Evolutionary conservation across 2,329 filamentous ascomycete genomes (phyloP), one percentile per base, ranked within the genome.

Genomic region (Exophiala alcalophila): DNA sequence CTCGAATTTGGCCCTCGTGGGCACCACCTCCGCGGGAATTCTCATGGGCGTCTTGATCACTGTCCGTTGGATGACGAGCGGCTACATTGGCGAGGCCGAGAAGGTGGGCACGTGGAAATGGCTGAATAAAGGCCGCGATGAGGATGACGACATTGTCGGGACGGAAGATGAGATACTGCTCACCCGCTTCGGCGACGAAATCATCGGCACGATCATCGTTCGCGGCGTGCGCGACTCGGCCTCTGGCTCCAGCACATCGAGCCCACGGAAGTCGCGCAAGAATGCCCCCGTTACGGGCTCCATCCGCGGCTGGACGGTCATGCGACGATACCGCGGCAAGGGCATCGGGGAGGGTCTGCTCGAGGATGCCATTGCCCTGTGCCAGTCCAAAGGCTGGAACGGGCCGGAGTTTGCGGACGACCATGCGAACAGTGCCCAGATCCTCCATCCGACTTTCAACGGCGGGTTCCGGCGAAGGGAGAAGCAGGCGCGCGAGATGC

Each of bases 261-360:
- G 40, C 20, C 40, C 44, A 25, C 44, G 42, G 38, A 54, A 49
- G 31, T 32, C 40, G n/a, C 47, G 49, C 44, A 43, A 38, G 14
- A 47, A 50, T 11, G 27, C 38, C 9, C 48, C 45, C 12, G 23
- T 43, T 14, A 50, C 41, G 2, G 50, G 35, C 5, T 16, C 42
- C 19, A 82, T 95, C 44, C 78, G 85, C 19, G 88, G 85, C 1
- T 95, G 89, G 88, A 91, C 87, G 2, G 86, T 88, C 2, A 74
- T 74, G 59, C 66, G 81, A 36, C 72, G 73, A 54, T 88, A 87
- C 62, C 76, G 89, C 18, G 72, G 77, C 21, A 78, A 79, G 50
- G 87, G 88, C 0, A 71, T 94, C 16, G 89, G 88, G 2, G 73
- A 70, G 27, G 82, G 81, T 21, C 65, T 95, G 57, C 70, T 95